Percentiles rank a stretch among this genome's conserved stretches.
These are phyloP conservation scores for Bonia amplexicaulis DNA, from an alignment of 176 grass and related monocot genomes.

Conservation along the genomic window DNA sequence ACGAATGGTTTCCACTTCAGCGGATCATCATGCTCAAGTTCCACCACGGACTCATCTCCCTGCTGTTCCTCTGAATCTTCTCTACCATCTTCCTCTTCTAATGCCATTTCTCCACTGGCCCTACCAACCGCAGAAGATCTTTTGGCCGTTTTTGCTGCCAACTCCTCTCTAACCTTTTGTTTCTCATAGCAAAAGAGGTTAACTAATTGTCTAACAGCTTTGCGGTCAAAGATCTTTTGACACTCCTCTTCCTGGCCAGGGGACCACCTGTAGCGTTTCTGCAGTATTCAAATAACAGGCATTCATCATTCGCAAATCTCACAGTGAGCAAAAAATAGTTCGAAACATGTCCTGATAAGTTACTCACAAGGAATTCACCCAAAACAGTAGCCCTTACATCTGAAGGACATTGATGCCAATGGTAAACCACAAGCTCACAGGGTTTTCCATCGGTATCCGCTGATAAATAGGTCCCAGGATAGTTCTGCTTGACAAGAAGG, in stretches of 20 bases:
- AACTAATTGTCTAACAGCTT: conserved; percentile 35
- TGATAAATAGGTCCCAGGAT: conserved; percentile 41
- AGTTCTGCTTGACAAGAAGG: conserved; percentile 41
- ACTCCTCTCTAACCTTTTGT: conserved; percentile 25
- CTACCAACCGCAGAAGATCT: neutral
- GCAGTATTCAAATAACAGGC: conserved; percentile 8
- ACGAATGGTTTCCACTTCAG: conserved; percentile 42
- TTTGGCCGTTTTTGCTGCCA: conserved; percentile 18
- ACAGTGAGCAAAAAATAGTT: conserved; percentile 1
- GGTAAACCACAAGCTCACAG: conserved; percentile 36
- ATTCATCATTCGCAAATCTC: conserved; percentile 10
- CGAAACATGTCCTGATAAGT: neutral
- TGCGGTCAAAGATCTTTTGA: conserved; percentile 43
- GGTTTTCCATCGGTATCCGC: conserved; percentile 23
- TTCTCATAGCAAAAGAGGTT: conserved; percentile 47
- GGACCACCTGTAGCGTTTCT: conserved; percentile 49
- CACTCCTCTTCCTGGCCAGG: conserved; percentile 39
- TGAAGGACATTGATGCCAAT: conserved; percentile 36
- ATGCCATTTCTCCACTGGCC: neutral
- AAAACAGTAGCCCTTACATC: conserved; percentile 21
- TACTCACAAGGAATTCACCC: conserved; percentile 55
- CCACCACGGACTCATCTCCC: neutral
- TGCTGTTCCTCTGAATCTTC: conserved; percentile 20
- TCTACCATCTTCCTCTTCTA: conserved; percentile 6
- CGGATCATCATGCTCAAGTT: conserved; percentile 26